A percentile compares a stretch with the other conserved stretches of the same genome.
These are phyloP conservation scores for Cercospora zeae-maydis DNA, from an alignment of 2,329 filamentous ascomycete genomes.

Conservation along the genomic window DNA sequence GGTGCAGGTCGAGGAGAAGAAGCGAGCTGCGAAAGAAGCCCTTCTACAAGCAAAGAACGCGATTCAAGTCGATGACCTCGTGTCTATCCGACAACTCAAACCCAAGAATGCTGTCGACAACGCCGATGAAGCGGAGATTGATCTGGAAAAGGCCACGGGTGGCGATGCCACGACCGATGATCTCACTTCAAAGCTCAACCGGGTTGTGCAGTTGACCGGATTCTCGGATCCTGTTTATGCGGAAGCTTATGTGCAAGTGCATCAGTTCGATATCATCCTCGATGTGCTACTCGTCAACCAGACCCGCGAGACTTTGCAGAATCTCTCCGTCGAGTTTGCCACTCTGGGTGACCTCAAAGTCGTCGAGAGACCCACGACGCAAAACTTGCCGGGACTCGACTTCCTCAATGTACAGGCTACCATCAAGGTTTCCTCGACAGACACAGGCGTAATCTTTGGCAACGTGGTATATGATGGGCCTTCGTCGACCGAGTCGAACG, in stretches of 20 bases:
- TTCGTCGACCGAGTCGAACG: conserved; percentile 87
- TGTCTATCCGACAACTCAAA: conserved; percentile 85
- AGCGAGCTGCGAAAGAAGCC: conserved; percentile 90
- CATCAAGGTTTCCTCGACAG: conserved; percentile 96
- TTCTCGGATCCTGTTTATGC: conserved; percentile 98
- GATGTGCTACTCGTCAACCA: conserved; percentile 97
- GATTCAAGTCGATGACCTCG: conserved; percentile 91
- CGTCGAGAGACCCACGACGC: conserved; percentile 90
- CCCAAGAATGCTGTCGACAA: conserved; percentile 85
- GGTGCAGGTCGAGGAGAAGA: conserved; percentile 97
- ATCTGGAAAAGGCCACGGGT: conserved; percentile 90
- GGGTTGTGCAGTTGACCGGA: conserved; percentile 93
- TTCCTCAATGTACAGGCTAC: conserved; percentile 98
- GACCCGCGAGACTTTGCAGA: conserved; percentile 92
- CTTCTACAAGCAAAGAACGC: conserved; percentile 89
- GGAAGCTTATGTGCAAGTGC: conserved; percentile 98
- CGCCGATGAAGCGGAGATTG: conserved; percentile 75
- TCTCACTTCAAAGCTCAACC: conserved; percentile 86
- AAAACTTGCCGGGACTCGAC: conserved; percentile 91
- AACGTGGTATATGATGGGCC: conserved; percentile 97
- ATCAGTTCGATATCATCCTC: conserved; percentile 97
- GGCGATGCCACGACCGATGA: conserved; percentile 83
- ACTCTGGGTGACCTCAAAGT: conserved; percentile 97
- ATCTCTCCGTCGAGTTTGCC: conserved; percentile 96
- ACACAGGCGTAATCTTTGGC: conserved; percentile 97